phyloP scores from a whole-genome alignment of 345 rosid species.

The Erucastrum elatum region DNA sequence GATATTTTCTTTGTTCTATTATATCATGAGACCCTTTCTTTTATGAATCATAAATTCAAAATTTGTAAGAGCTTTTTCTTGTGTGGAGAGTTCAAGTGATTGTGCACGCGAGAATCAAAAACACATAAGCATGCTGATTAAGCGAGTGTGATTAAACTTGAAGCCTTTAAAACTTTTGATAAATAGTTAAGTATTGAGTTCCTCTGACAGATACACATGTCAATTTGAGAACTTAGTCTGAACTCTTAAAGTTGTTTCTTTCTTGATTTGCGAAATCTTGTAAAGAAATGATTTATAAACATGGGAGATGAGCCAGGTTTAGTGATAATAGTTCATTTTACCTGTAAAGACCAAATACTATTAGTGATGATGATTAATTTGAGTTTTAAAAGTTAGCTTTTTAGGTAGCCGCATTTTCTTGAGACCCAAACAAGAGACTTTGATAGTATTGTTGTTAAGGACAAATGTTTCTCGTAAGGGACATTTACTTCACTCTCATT shows the following conservation, averaged over 20 bases:
- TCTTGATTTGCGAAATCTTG: slow-evolving; percentile 31
- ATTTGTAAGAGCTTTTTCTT: slow-evolving; percentile 1
- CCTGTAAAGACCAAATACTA: slow-evolving; percentile 34
- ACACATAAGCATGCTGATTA: slow-evolving; percentile 37
- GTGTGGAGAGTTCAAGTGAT: slow-evolving; percentile 2
- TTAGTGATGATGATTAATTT: slow-evolving; percentile 8
- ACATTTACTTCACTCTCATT: slow-evolving; percentile 27
- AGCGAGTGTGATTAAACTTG: slow-evolving; percentile 21
- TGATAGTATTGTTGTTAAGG: slow-evolving; percentile 14
- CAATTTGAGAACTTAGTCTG: slow-evolving; percentile 43
- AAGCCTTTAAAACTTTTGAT: slow-evolving; percentile 6
- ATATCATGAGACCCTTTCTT: slow-evolving; percentile 18
- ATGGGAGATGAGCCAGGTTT: slow-evolving; percentile 13
- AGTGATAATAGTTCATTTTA: slow-evolving; percentile 9
- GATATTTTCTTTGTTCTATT: slow-evolving; percentile 5
- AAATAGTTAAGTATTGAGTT: slow-evolving; percentile 13
- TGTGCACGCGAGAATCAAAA: slow-evolving; percentile 27
- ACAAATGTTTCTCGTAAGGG: slow-evolving; percentile 1
- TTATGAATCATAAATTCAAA: slow-evolving; percentile 25
- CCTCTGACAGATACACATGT: slow-evolving; percentile 40
- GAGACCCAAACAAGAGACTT: slow-evolving; percentile 56
- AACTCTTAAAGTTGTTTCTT: slow-evolving; percentile 26
- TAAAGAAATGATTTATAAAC: slow-evolving; percentile 20
- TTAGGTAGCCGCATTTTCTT: slow-evolving; percentile 70
- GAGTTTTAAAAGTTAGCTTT: slow-evolving; percentile 29